These are phyloP conservation scores for Teratosphaeriaceae sp. DNA, from an alignment of 2,329 filamentous ascomycete species.

Conservation along the genomic window DNA sequence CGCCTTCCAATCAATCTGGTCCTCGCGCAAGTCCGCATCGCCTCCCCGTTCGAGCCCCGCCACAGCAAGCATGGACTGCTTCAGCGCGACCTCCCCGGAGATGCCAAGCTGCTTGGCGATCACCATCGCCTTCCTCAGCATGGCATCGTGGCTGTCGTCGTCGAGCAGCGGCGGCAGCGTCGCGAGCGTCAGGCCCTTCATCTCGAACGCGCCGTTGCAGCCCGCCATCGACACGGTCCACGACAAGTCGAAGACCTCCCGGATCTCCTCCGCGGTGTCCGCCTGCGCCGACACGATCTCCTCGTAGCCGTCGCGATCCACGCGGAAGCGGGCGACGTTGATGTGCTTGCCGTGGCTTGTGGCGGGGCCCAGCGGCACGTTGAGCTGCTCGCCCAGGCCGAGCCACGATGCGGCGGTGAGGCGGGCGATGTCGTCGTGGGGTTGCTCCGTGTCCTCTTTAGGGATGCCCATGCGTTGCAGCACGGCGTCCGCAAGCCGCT, in stretches of 20 bases:
- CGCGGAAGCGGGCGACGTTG: slow-evolving; percentile 23
- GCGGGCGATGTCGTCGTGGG: slow-evolving; percentile 30
- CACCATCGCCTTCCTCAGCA: slow-evolving; percentile 12
- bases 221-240: slow-evolving; percentile 38
- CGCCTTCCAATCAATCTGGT: slow-evolving; percentile 26
- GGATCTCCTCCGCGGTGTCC: slow-evolving; percentile 34
- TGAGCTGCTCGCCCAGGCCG: slow-evolving; percentile 25
- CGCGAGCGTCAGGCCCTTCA: slow-evolving; percentile 32
- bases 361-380: slow-evolving; percentile 32
- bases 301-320: slow-evolving; percentile 25
- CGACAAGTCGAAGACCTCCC: slow-evolving; percentile 39
- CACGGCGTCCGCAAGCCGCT: slow-evolving; percentile 39
- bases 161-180: background rate
- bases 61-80: slow-evolving; percentile 16
- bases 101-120: slow-evolving; percentile 2
- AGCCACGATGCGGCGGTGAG: slow-evolving; percentile 40
- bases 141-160: slow-evolving; percentile 16
- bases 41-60: slow-evolving; percentile 2
- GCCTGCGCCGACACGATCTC: slow-evolving; percentile 29
- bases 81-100: slow-evolving; percentile 14
- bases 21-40: slow-evolving; percentile 6
- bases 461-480: slow-evolving; percentile 32
- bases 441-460: slow-evolving; percentile 26
- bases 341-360: slow-evolving; percentile 30
- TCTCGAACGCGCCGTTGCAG: slow-evolving; percentile 36